These are phyloP conservation scores for Plantago coronopus DNA, from an alignment of 305 asterid genomes.

Conservation along the genomic window DNA sequence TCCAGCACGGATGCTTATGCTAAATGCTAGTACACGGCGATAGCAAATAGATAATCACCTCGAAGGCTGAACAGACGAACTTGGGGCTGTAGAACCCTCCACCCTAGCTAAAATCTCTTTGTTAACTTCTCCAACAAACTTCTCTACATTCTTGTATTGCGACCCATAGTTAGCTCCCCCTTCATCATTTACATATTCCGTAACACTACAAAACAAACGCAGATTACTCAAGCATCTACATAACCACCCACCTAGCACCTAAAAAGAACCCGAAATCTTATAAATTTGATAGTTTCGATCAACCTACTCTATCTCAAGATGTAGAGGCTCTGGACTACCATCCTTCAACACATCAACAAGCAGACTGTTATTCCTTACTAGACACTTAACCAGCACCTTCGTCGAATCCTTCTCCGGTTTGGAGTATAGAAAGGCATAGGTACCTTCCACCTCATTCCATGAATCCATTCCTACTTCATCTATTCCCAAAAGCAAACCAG, in stretches of 20 bases:
- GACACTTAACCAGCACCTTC: conserved; percentile 72
- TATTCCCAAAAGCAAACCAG: neutral
- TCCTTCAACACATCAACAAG: conserved; percentile 61
- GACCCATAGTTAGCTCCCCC: conserved; percentile 46
- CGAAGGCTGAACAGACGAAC: conserved; percentile 34
- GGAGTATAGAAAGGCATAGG: conserved; percentile 68
- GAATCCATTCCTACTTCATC: conserved; percentile 59
- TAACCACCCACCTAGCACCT: neutral
- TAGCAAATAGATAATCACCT: conserved; percentile 32
- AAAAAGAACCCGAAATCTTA: neutral
- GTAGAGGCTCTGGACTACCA: conserved; percentile 46
- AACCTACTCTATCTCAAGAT: conserved; percentile 41
- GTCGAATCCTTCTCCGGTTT: conserved; percentile 48
- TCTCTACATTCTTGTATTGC: conserved; percentile 73
- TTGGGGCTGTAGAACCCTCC: conserved; percentile 27
- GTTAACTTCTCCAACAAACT: conserved; percentile 48
- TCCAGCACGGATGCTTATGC: no score
- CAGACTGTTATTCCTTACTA: conserved; percentile 59
- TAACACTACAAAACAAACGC: conserved; percentile 35
- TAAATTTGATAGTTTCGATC: neutral
- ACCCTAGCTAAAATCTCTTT: conserved; percentile 39
- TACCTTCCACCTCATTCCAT: conserved; percentile 62
- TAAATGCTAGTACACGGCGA: neutral
- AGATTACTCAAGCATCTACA: neutral
- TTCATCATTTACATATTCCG: conserved; percentile 41